Evolutionary conservation across 2,329 filamentous ascomycete species (phyloP), one percentile per base, ranked within the genome.

Genomic region (Phyllosticta capitalensis): DNA sequence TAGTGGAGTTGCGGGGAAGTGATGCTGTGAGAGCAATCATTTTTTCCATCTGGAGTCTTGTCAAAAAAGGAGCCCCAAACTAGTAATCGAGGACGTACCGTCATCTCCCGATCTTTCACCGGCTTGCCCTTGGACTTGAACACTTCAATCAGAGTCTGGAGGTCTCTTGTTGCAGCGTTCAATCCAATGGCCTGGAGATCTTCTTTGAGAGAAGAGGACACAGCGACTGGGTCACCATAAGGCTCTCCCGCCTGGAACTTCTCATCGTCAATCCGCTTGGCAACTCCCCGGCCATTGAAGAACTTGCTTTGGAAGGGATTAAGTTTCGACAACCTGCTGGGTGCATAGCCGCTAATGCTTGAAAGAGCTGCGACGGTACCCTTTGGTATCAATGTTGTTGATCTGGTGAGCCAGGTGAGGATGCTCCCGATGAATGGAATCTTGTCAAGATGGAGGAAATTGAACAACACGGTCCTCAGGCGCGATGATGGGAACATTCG

Each of bases 241-340:
- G 55, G 45, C 55, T 57, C 55, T 7, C 55, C 55, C 4, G 48
- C 55, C 19, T 57, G 48, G 28, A 51, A 57, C 48, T 57, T 57
- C 28, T 57, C 55, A 28, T 57, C 48, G 9, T 57, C 55, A 1
- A 21, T 49, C 17, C n/a, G 24, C 17, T 22, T 5, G 5, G 45
- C 55, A 17, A 38, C 9, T 20, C n/a, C 45, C 45, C 48, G 51
- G 5, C 19, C 30, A 45, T 56, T 56, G 54, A 56, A 56, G 14
- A 56, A 6, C 19, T 50, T 38, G 14, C 53, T 30, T 20, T 49
- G 24, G 20, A 26, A 20, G 2, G 54, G 54, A 33, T 56, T 56
- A 9, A 56, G 38, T 38, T 20, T 28, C 12, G 55, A 52, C 7
- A 52, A 26, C 2, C 51, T 1, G 17, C 49, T 28, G 0, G 49